These are phyloP conservation scores for Rostrohypoxylon terebratum DNA, from an alignment of 495 filamentous ascomycete genomes.

Conservation along the genomic window DNA sequence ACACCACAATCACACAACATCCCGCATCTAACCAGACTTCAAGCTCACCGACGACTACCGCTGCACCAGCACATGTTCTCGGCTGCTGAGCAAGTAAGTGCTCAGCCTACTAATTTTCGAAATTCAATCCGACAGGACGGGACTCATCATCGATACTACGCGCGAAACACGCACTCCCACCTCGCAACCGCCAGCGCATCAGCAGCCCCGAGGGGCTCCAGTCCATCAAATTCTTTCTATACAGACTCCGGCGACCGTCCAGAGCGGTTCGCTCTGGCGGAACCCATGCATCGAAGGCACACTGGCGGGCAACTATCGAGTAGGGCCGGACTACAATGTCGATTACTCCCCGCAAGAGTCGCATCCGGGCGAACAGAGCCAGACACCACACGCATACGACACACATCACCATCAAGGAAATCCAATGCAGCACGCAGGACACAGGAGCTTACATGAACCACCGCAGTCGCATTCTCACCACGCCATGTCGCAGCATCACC, in stretches of 20 bases:
- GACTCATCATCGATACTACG: constrained; percentile 47
- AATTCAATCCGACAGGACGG: constrained; percentile 46
- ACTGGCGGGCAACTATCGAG: constrained; percentile 73
- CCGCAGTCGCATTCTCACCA: constrained; percentile 59
- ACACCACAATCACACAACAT: constrained; percentile 47
- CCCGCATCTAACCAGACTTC: constrained; percentile 31
- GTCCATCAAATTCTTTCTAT: constrained; percentile 63
- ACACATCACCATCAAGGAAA: constrained; percentile 59
- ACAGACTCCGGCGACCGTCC: constrained; percentile 71
- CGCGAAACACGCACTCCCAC: constrained; percentile 44
- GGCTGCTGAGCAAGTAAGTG: constrained; percentile 46
- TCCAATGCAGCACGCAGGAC: constrained; percentile 56
- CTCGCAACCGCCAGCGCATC: constrained; percentile 39
- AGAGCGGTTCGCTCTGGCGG: constrained; percentile 78
- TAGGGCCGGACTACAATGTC: constrained; percentile 70
- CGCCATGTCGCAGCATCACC: constrained; percentile 63
- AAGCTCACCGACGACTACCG: constrained; percentile 40
- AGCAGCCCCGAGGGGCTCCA: constrained; percentile 61
- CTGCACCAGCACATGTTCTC: constrained; percentile 54
- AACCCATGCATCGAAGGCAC: constrained; percentile 76
- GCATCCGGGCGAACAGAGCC: constrained; percentile 67
- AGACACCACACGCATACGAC: constrained; percentile 64
- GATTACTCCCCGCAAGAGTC: constrained; percentile 70
- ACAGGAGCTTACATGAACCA: constrained; percentile 60
- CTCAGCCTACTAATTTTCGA: constrained; percentile 42